phyloP scores from a whole-genome alignment of 2,329 filamentous ascomycete species.

The Exophiala sideris region DNA sequence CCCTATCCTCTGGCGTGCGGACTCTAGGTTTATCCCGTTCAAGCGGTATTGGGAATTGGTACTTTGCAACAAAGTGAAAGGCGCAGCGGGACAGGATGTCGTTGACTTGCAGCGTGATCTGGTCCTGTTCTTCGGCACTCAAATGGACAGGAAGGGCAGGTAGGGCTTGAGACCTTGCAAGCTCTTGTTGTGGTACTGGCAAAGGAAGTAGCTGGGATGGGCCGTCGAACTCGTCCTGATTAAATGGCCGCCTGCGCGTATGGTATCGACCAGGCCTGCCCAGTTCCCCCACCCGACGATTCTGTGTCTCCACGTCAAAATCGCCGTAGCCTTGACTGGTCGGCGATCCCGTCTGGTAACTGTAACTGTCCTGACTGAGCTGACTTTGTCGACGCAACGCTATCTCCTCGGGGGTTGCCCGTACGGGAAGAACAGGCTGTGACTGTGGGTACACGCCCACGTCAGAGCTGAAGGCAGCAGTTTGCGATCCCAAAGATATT shows the following conservation, averaged over 20 bases:
- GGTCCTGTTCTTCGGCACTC: constrained; percentile 78
- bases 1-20: constrained; percentile 69
- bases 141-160: constrained; percentile 80
- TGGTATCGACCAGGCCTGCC: constrained; percentile 25
- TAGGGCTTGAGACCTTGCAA: constrained; percentile 74
- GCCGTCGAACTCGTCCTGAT: constrained; percentile 85
- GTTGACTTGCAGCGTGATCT: constrained; percentile 75
- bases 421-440: constrained; percentile 14
- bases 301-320: constrained; percentile 25
- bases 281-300: constrained; percentile 22
- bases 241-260: constrained; percentile 53
- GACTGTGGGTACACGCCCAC: constrained; percentile 16
- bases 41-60: constrained; percentile 83
- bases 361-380: constrained; percentile 28
- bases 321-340: constrained; percentile 26
- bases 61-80: constrained; percentile 86
- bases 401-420: constrained; percentile 23
- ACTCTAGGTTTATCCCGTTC: constrained; percentile 78
- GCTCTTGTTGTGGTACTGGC: constrained; percentile 67
- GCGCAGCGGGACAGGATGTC: constrained; percentile 80
- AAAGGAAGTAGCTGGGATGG: constrained; percentile 77
- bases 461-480: constrained; percentile 19
- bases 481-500: constrained; percentile 18
- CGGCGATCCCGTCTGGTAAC: constrained; percentile 24
- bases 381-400: constrained; percentile 27